Evolutionary conservation across 805 yeast genomes (phyloP), one percentile per base, ranked within the genome.

Genomic region (Candida pseudofarinosa): DNA sequence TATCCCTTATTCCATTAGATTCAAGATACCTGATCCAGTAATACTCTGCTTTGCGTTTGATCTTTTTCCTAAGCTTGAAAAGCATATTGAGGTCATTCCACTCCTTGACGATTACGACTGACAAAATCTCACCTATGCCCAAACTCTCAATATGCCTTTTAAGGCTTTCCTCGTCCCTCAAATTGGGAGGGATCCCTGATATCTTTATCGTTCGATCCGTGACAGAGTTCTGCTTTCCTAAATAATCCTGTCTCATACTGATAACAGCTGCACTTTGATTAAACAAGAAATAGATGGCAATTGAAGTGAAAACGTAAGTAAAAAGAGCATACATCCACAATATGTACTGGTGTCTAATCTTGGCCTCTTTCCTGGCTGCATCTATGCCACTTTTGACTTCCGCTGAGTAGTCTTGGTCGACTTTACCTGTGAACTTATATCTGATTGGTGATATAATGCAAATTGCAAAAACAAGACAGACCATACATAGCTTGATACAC

Each of bases 121-220:
- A 75, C 19, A 82, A 76, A 1, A 91, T 95, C 44, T 78, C 81
- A 1, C 96, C 97, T 30, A 90, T 83, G 20, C 84, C 83, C 31
- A 91, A 67, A 7, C 77, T 74, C 53, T 88, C 93, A 19, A 91
- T 81, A 55, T 88, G 93, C 31, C 80, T 74, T 43, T 78, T 81
- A 51, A 91, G 64, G 12, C 78, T 80, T n/a, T 73, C 73, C 51
- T 81, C 89, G 43, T 80, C 82, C 40, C 97, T 73, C 34, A 90
- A 65, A 37, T 82, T 81, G 0, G 86, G 83, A 0, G 98, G 97
- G 3, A 91, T 88, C 0, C 98, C 98, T 31, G 91, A 81, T 12
- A 91, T 60, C 44, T 91, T 70, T 33, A 93, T 83, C 1, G 98
- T 93, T 58, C 96, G 74, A 69, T 91, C 98, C 0, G 98, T 88